phyloP scores from a whole-genome alignment of 805 yeast genomes.

The Candida qinlingensis region DNA sequence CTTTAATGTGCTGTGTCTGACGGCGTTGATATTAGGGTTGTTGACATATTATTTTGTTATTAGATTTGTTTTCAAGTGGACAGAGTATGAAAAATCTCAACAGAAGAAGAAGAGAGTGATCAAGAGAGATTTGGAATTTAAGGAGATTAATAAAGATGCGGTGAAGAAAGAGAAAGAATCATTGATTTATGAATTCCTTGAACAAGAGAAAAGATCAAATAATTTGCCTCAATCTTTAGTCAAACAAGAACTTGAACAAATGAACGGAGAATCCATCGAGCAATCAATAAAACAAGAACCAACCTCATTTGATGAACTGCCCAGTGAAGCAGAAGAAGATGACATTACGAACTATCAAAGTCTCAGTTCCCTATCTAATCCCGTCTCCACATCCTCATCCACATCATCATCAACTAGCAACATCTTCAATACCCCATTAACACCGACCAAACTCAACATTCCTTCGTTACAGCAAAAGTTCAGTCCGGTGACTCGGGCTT shows the following conservation, averaged over 20 bases:
- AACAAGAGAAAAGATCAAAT: slow-evolving; percentile 2
- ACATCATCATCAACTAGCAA: slow-evolving; percentile 4
- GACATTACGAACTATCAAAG: slow-evolving; percentile 15
- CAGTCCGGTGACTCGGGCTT: slow-evolving; percentile 16
- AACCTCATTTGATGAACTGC: background rate
- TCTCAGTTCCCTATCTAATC: slow-evolving; percentile 10
- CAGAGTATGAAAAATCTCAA: slow-evolving; percentile 14
- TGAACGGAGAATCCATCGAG: too few relatives aligned
- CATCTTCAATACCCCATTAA: background rate
- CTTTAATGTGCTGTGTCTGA: slow-evolving; percentile 19
- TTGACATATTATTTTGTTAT: slow-evolving; percentile 18
- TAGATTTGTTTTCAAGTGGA: slow-evolving; percentile 19
- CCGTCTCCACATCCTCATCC: slow-evolving; percentile 9
- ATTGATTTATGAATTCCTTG: slow-evolving; percentile 4
- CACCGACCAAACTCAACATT: background rate
- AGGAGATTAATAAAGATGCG: background rate
- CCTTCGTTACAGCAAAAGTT: slow-evolving; percentile 1
- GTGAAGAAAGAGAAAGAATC: background rate
- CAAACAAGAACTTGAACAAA: too few relatives aligned
- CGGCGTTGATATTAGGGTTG: slow-evolving; percentile 18
- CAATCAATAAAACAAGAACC: background rate
- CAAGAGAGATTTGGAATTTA: slow-evolving; percentile 3
- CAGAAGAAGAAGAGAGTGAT: slow-evolving; percentile 1
- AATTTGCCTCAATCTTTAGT: too few relatives aligned
- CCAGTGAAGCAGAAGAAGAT: slow-evolving; percentile 19